Evolutionary conservation across 805 yeast species (phyloP).

Genomic region (Yarrowia bubula): DNA sequence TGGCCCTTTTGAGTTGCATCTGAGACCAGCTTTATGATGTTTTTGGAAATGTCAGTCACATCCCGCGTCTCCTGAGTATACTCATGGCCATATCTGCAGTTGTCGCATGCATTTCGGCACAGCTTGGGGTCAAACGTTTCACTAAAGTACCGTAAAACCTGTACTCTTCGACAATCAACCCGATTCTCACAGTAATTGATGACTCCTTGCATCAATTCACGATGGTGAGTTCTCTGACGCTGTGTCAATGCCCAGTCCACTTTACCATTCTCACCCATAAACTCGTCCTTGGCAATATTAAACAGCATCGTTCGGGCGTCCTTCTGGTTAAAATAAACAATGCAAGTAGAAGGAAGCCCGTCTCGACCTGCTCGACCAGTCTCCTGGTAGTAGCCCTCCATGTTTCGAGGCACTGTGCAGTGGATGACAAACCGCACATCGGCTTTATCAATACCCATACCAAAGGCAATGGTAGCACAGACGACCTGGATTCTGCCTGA

Average conservation of each 20-base stretch:
- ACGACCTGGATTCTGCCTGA: slow-evolving; percentile 65
- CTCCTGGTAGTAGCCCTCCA: slow-evolving; percentile 97
- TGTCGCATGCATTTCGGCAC: slow-evolving; percentile 80
- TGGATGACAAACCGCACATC: slow-evolving; percentile 93
- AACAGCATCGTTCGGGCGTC: slow-evolving; percentile 77
- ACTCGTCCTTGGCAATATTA: slow-evolving; percentile 74
- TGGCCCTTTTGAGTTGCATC: slow-evolving; percentile 47
- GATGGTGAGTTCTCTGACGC: slow-evolving; percentile 70
- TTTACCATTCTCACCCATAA: background rate
- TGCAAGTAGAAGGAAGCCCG: slow-evolving; percentile 77
- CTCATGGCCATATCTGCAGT: slow-evolving; percentile 53
- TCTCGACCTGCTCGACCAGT: slow-evolving; percentile 99
- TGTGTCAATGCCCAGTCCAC: slow-evolving; percentile 44
- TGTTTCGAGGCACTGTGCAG: slow-evolving; percentile 78
- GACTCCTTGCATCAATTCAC: slow-evolving; percentile 74
- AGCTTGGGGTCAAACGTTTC: slow-evolving; percentile 66
- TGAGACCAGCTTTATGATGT: slow-evolving; percentile 59
- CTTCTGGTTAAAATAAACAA: slow-evolving; percentile 72
- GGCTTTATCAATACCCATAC: slow-evolving; percentile 98
- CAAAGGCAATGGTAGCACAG: slow-evolving; percentile 97
- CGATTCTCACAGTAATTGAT: slow-evolving; percentile 87
- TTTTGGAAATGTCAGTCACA: slow-evolving; percentile 61
- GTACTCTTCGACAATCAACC: slow-evolving; percentile 85
- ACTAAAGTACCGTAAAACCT: slow-evolving; percentile 86
- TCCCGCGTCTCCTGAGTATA: slow-evolving; percentile 44